Evolutionary conservation across 768 basidiomycete genomes (phyloP).

Genomic region (Phanerochaete carnosa): DNA sequence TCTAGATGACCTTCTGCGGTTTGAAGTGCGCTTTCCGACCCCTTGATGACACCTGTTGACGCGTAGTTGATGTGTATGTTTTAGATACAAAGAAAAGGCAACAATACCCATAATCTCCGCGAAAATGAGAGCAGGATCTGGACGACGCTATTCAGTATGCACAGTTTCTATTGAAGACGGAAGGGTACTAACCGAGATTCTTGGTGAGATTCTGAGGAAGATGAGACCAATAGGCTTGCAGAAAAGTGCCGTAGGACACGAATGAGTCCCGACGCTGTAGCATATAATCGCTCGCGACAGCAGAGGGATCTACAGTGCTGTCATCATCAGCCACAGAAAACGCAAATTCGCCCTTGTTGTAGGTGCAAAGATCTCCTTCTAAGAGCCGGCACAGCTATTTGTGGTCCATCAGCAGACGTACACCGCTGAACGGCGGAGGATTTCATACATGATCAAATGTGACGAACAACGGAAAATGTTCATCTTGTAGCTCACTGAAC

Average conservation of each 20-base stretch:
- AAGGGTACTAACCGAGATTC: slow-evolving; percentile 42
- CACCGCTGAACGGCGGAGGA: background rate
- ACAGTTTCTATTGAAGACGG: background rate
- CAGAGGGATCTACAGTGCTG: background rate
- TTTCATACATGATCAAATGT: slow-evolving; percentile 59
- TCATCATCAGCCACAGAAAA: background rate
- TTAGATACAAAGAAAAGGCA: too few relatives aligned
- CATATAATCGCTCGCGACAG: slow-evolving; percentile 10
- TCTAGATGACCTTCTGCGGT: slow-evolving; percentile 39
- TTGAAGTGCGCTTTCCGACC: slow-evolving; percentile 49
- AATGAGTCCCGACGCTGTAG: slow-evolving; percentile 6
- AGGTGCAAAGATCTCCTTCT: slow-evolving; percentile 39
- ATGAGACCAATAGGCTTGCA: slow-evolving; percentile 56
- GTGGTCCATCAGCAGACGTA: background rate
- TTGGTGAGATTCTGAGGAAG: slow-evolving; percentile 49
- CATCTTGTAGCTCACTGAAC: slow-evolving; percentile 55
- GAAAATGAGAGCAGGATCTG: slow-evolving; percentile 63
- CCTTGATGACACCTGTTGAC: slow-evolving; percentile 54
- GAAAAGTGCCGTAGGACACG: slow-evolving; percentile 47
- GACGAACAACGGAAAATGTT: slow-evolving; percentile 68
- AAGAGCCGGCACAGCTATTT: slow-evolving; percentile 45
- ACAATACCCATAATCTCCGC: slow-evolving; percentile 61
- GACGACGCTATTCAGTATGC: background rate
- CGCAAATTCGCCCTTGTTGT: background rate
- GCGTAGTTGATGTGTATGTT: background rate